Conservation (phyloP, 2,329 filamentous ascomycete genomes). For the Cladosporium sp. region DNA sequence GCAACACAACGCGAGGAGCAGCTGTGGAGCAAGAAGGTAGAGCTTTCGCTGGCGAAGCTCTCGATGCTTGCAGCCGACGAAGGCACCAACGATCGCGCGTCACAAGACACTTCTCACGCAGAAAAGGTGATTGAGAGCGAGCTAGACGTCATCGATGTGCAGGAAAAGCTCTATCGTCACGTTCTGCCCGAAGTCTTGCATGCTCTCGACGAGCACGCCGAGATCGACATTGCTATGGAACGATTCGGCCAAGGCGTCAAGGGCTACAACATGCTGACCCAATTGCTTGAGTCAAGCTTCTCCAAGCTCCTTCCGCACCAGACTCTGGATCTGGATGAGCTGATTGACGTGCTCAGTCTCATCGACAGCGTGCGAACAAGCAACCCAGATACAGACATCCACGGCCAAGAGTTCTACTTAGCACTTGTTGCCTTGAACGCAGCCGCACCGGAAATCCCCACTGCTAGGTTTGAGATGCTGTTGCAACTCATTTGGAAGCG, state of each 20-base stretch:
- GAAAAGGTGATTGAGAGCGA: constrained; percentile 46
- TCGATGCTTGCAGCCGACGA: constrained; percentile 61
- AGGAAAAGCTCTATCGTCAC: constrained; percentile 73
- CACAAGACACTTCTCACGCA: constrained; percentile 8
- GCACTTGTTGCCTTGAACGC: constrained; percentile 62
- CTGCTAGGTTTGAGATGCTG: constrained; percentile 56
- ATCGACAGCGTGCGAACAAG: constrained; percentile 55
- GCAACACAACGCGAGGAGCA: constrained; percentile 73
- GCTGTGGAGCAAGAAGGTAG: constrained; percentile 90
- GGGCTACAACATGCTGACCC: constrained; percentile 63
- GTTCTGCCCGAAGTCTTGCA: constrained; percentile 66
- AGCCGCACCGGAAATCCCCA: constrained; percentile 54
- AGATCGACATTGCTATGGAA: constrained; percentile 72
- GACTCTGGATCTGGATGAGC: constrained; percentile 58
- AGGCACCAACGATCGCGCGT: constrained; percentile 19
- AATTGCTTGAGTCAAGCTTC: constrained; percentile 71
- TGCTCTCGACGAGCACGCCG: constrained; percentile 78
- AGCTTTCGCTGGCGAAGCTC: constrained; percentile 88
- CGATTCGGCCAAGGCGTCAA: constrained; percentile 49
- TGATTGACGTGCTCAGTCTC: constrained; percentile 78
- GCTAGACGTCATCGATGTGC: constrained; percentile 71
- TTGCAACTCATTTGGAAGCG: constrained; percentile 81
- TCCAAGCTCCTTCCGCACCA: constrained; percentile 69
- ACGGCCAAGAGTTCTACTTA: constrained; percentile 67
- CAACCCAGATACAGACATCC: constrained; percentile 51